These are phyloP conservation scores for Verticillium tricorpus DNA, from an alignment of 2,329 filamentous ascomycete species.

Conservation along the genomic window DNA sequence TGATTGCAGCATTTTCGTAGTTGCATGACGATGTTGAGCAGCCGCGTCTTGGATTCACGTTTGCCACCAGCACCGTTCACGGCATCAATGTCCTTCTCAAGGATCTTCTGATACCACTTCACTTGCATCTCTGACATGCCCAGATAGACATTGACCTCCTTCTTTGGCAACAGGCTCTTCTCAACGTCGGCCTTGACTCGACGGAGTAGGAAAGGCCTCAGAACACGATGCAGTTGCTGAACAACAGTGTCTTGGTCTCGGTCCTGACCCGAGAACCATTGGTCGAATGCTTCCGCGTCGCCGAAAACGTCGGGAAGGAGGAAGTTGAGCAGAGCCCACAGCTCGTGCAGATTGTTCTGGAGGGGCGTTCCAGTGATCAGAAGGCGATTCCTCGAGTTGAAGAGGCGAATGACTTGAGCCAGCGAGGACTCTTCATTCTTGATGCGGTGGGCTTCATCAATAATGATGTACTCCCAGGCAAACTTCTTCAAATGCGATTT, in stretches of 20 bases:
- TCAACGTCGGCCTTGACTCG: constrained; percentile 97
- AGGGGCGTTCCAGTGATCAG: constrained; percentile 95
- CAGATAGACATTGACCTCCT: constrained; percentile 94
- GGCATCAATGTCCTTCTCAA: constrained; percentile 98
- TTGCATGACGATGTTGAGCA: constrained; percentile 99
- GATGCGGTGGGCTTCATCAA: constrained; percentile 96
- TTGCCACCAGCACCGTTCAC: constrained; percentile 96
- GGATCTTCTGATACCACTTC: constrained; percentile 98
- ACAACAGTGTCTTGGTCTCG: constrained; percentile 93
- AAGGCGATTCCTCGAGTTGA: constrained; percentile 90
- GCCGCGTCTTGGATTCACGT: constrained; percentile 92
- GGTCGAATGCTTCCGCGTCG: constrained; percentile 92
- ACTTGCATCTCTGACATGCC: constrained; percentile 99
- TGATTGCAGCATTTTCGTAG: constrained; percentile 98
- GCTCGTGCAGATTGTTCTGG: constrained; percentile 96
- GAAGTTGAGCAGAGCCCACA: constrained; percentile 97
- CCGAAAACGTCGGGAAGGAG: constrained; percentile 97
- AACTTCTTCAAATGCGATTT: constrained; percentile 95
- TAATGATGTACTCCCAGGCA: constrained; percentile 99
- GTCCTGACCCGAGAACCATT: constrained; percentile 92
- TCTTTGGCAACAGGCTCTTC: constrained; percentile 95
- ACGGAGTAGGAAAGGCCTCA: constrained; percentile 89
- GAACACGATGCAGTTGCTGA: constrained; percentile 87
- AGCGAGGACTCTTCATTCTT: constrained; percentile 99
- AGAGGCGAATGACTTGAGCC: constrained; percentile 92